A percentile compares a stretch with the other conserved stretches of the same genome.
Conservation (phyloP, 2,329 filamentous ascomycete species). For the Nemania sp. region DNA sequence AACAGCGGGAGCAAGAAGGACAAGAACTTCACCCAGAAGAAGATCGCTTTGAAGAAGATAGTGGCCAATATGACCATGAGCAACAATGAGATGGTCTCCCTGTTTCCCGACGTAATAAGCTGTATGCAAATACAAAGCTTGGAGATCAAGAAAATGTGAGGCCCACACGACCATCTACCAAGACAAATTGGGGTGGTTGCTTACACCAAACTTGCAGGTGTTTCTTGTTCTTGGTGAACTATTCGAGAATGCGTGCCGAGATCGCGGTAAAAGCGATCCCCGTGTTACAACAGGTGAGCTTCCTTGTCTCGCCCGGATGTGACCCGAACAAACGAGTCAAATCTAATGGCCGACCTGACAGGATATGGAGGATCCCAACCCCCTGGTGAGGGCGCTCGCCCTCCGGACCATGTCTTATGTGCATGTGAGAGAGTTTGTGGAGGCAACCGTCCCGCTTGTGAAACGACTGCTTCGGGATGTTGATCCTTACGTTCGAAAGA, state of each 20-base stretch:
- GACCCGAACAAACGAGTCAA: not conserved
- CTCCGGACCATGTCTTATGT: conserved; percentile 97
- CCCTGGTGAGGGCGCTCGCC: conserved; percentile 87
- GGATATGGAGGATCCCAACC: conserved; percentile 94
- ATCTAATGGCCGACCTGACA: conserved; percentile 43
- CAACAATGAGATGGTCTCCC: conserved; percentile 98
- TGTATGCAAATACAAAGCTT: conserved; percentile 95
- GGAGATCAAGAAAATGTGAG: conserved; percentile 99
- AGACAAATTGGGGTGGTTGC: not conserved
- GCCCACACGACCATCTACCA: not conserved
- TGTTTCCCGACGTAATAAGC: conserved; percentile 92
- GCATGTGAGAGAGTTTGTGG: conserved; percentile 93
- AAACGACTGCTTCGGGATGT: conserved; percentile 81
- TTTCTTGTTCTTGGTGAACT: conserved; percentile 96
- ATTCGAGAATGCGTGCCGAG: conserved; percentile 90
- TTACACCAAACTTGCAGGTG: conserved; percentile 65
- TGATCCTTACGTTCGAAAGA: conserved; percentile 97
- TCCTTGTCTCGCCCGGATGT: not conserved
- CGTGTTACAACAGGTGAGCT: conserved; percentile 73
- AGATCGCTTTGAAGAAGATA: conserved; percentile 98
- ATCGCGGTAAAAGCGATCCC: conserved; percentile 91
- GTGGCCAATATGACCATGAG: conserved; percentile 99
- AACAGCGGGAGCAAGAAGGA: conserved; percentile 96
- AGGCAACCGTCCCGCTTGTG: conserved; percentile 82
- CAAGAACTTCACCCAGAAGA: conserved; percentile 92